phyloP scores from a whole-genome alignment of 2,329 filamentous ascomycete genomes.

The Cladobotryum protrusum region DNA sequence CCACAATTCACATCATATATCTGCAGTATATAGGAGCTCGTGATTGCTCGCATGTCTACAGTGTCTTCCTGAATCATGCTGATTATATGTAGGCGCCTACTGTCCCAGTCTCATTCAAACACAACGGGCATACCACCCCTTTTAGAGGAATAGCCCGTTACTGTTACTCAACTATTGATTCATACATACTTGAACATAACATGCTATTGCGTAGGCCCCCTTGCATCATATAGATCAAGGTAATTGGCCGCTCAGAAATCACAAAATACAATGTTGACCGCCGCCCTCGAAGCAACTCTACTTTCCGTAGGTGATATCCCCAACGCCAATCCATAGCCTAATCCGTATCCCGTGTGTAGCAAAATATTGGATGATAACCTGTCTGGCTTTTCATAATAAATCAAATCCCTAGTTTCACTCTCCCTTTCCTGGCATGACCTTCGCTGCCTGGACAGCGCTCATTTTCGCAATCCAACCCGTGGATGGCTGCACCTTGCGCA shows the following conservation, averaged over 20 bases:
- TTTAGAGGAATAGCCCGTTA: too few relatives aligned
- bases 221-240: too few relatives aligned
- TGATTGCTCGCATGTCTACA: background rate
- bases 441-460: constrained; percentile 91
- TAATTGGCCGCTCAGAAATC: too few relatives aligned
- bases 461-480: constrained; percentile 93
- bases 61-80: background rate
- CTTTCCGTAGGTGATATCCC: background rate
- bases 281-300: background rate
- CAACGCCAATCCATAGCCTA: constrained; percentile 10
- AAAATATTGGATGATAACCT: background rate
- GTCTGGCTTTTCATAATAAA: background rate
- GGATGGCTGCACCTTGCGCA: constrained; percentile 86
- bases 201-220: too few relatives aligned
- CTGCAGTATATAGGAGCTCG: too few relatives aligned
- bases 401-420: constrained; percentile 29
- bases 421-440: constrained; percentile 62
- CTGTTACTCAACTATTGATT: too few relatives aligned
- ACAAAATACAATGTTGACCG: too few relatives aligned
- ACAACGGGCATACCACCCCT: too few relatives aligned
- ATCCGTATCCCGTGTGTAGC: constrained; percentile 2
- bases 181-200: too few relatives aligned
- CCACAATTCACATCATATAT: too few relatives aligned
- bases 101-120: background rate
- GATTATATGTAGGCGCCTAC: background rate